Conservation (phyloP, 192 early-diverging fungal species). For the Linnemannia schmuckeri region DNA sequence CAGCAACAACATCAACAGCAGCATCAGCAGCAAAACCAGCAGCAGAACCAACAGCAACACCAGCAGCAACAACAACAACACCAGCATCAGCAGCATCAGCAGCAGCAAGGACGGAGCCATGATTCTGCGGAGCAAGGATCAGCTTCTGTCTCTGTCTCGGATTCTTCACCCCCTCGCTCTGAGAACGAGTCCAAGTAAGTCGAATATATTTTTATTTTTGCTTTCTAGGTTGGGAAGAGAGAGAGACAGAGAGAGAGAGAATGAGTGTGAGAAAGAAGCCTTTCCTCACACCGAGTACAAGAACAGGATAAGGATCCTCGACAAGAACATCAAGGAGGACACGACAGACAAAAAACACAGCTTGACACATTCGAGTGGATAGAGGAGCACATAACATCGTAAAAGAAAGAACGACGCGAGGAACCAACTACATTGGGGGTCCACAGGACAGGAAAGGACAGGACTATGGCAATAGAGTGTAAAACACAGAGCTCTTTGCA, state of each 20-base stretch:
- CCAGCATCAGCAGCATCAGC: neutral
- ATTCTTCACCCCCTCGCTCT: constrained; percentile 36
- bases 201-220: neutral
- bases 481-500: neutral
- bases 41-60: neutral
- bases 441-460: too few species aligned
- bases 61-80: constrained; percentile 1
- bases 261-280: neutral
- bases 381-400: neutral
- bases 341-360: too few species aligned
- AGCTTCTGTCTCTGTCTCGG: constrained; percentile 10
- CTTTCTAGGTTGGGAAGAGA: neutral
- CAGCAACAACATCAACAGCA: neutral
- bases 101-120: neutral
- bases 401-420: neutral
- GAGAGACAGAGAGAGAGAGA: neutral
- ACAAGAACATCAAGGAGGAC: neutral
- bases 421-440: neutral
- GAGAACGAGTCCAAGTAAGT: constrained; percentile 35
- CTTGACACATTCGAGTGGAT: too few species aligned
- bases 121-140: constrained; percentile 14
- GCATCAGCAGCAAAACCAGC: neutral
- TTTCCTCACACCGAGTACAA: neutral
- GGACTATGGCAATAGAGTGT: too few species aligned
- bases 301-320: neutral